Base-by-base conservation (phyloP, 2,329 filamentous ascomycete species). In the Cytospora schulzeri region DNA sequence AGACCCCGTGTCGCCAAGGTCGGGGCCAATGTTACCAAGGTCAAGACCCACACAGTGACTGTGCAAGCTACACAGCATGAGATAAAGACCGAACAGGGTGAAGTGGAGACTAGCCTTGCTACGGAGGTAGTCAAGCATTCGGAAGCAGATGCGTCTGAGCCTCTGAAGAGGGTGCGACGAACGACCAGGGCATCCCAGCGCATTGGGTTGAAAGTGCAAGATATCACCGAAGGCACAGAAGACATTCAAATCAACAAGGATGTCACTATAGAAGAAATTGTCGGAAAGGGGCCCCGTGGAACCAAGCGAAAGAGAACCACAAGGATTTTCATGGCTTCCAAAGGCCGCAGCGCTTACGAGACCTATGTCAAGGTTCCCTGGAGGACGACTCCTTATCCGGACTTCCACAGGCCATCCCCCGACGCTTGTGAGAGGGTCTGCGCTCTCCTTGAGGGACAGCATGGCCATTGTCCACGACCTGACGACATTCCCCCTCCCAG, bases 381-480 rank as follows among this genome's bases (percentile, higher is more conserved):
- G 64, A 62, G 59, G n/a, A 55, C 57, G 19, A 64, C 60, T 2
- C 92, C 91, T 0, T 96, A 89, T 68, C 90, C 91, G 0, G 80
- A 88, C 63, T 89, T 86, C 74, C 70, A 75, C 3, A 83, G 81
- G 62, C 92, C 92, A 0, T 92, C 88, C 0, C 71, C 81, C 0
- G 84, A 87, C 58, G 86, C 91, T 69, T 93, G 91, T 72, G 81
- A 88, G 67, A 83, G 89, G 70, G 89, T 94, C 5, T 85, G 87
- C 62, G 77, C 80, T 1, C 78, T 94, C 2, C 83, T 96, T 0
- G 83, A 86, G 1, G 79, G 81, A 15, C 74, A 86, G 0, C 91
- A 96, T 70, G 90, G 90, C 1, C 80, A 85, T 61, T 82, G 89
- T 17, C 79, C 79, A 55, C 81, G 84, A 1, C 92, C 92, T 0